These are phyloP conservation scores for Fragilaria radians DNA, from an alignment of 108 stramenopile genomes.

Conservation along the genomic window DNA sequence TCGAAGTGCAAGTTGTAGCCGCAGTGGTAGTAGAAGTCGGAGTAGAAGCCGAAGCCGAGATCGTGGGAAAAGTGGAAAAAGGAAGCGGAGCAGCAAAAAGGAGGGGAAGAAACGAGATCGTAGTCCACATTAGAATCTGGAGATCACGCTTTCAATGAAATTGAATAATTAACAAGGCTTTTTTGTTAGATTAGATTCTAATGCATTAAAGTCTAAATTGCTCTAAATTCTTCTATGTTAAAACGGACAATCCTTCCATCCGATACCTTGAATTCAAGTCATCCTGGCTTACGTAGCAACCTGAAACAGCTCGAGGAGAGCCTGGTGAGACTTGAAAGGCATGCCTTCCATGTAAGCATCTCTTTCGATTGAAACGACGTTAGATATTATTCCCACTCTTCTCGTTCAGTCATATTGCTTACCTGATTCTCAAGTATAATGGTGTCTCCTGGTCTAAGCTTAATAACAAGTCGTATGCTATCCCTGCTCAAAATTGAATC, in stretches of 20 bases:
- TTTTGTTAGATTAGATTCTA: no score
- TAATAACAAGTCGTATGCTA: constrained; percentile 60
- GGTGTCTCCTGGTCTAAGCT: constrained; percentile 65
- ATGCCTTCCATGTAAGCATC: constrained; percentile 69
- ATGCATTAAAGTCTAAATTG: no score
- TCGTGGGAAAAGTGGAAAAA: constrained; percentile 27
- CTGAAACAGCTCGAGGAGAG: constrained; percentile 60
- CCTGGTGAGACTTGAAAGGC: constrained; percentile 31
- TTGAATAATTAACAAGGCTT: no score
- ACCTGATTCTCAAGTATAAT: constrained; percentile 78
- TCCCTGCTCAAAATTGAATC: constrained; percentile 56
- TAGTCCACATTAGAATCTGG: constrained; percentile 1
- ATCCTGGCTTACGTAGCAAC: constrained; percentile 72
- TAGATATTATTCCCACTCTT: not conserved
- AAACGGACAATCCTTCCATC: constrained; percentile 34
- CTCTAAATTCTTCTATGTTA: no score
- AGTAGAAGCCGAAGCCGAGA: constrained; percentile 16
- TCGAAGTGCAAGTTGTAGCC: constrained; percentile 8
- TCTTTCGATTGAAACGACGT: constrained; percentile 10
- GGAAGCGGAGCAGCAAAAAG: constrained; percentile 19
- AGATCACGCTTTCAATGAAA: no score
- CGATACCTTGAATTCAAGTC: constrained; percentile 49
- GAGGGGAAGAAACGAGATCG: not conserved
- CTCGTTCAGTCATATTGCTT: constrained; percentile 6
- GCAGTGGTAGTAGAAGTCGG: constrained; percentile 21